Percentiles rank a stretch among this genome's conserved stretches.
phyloP scores from a whole-genome alignment of 805 yeast species.

The Candida maris region DNA sequence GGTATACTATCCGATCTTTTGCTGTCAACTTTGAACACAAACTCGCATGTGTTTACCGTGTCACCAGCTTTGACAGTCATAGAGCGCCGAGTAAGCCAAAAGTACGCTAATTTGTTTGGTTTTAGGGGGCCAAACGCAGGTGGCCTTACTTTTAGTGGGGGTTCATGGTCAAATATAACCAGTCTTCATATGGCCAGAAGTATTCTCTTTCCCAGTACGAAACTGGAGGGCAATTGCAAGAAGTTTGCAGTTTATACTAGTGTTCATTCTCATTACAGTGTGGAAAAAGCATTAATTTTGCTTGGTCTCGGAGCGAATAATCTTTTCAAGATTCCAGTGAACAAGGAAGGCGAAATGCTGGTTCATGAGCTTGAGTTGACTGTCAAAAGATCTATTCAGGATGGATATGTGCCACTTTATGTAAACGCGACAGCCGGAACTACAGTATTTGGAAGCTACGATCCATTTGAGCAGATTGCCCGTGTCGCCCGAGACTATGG shows the following conservation, averaged over 20 bases:
- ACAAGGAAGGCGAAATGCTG: constrained; percentile 54
- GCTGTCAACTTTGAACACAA: constrained; percentile 69
- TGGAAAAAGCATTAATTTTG: constrained; percentile 76
- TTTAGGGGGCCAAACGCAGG: constrained; percentile 57
- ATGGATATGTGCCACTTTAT: constrained; percentile 72
- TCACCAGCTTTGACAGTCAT: constrained; percentile 76
- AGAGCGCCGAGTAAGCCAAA: constrained; percentile 62
- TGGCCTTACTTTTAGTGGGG: constrained; percentile 83
- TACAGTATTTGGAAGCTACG: constrained; percentile 83
- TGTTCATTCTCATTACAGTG: constrained; percentile 72
- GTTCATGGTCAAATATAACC: constrained; percentile 82
- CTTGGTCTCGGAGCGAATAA: constrained; percentile 63
- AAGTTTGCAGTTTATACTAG: constrained; percentile 71
- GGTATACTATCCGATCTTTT: constrained; percentile 73
- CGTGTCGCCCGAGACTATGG: constrained; percentile 48
- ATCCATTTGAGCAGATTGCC: constrained; percentile 56
- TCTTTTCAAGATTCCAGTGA: constrained; percentile 62
- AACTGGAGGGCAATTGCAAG: constrained; percentile 51
- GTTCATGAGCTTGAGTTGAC: constrained; percentile 41
- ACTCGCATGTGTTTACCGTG: constrained; percentile 81
- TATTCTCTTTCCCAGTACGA: constrained; percentile 64
- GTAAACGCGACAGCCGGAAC: constrained; percentile 86
- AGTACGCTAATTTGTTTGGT: constrained; percentile 67
- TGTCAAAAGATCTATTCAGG: constrained; percentile 38
- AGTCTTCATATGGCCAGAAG: constrained; percentile 75